These are phyloP conservation scores for Leccinum subgranulosum DNA, from an alignment of 768 basidiomycete species.

Conservation along the genomic window DNA sequence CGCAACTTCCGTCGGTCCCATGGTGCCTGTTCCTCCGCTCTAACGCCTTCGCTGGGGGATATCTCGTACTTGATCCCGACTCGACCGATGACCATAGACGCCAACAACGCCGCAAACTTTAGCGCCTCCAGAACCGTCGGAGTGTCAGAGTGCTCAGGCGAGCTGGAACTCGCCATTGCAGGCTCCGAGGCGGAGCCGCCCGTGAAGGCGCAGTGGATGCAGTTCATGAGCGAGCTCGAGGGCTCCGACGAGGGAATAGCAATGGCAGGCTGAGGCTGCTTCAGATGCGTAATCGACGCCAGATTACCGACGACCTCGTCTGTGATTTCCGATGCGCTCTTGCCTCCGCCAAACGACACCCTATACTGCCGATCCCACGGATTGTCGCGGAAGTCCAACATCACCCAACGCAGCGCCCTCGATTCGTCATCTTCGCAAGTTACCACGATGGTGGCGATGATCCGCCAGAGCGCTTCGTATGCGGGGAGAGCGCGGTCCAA, in stretches of 20 bases:
- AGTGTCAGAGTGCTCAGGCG: conserved; percentile 24
- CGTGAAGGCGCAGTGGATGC: conserved; percentile 10
- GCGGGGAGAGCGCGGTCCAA: conserved; percentile 54
- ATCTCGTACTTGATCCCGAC: conserved; percentile 26
- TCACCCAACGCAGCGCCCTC: conserved; percentile 20
- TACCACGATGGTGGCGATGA: conserved; percentile 47
- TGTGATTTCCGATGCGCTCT: conserved; percentile 22
- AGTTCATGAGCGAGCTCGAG: conserved; percentile 11
- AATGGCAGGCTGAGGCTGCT: not conserved
- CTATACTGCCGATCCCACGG: conserved; percentile 26
- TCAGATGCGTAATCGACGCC: conserved; percentile 16
- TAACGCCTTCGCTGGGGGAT: conserved; percentile 19
- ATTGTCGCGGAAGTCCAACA: conserved; percentile 38
- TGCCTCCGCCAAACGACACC: conserved; percentile 3
- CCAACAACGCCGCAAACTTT: conserved; percentile 47
- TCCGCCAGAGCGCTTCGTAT: conserved; percentile 64
- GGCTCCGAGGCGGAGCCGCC: not conserved
- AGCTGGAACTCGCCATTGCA: not conserved
- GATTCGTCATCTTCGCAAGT: conserved; percentile 25
- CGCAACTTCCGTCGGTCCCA: conserved; percentile 34
- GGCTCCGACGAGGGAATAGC: not conserved
- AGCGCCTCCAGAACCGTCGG: conserved; percentile 50
- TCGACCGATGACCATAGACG: conserved; percentile 39
- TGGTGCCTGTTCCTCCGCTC: conserved; percentile 31
- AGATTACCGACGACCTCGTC: conserved; percentile 14